Evolutionary conservation across 495 filamentous ascomycete genomes (phyloP), one percentile per base, ranked within the genome.

Genomic region (Astrothelium macrocarpum): DNA sequence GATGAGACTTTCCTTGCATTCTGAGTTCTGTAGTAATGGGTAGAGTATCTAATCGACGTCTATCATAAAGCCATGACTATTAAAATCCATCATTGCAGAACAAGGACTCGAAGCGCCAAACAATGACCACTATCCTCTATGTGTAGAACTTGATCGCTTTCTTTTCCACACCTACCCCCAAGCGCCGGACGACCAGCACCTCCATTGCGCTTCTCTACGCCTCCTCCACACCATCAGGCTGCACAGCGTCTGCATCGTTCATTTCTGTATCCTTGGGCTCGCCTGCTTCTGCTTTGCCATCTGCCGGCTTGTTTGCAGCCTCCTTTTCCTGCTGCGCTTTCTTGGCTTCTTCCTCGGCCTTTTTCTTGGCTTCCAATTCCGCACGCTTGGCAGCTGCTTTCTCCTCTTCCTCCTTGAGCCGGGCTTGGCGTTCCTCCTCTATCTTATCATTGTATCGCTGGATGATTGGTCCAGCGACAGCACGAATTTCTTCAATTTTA

Each of bases 401-500:
- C 71, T 95, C 91, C 69, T 97, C 90, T 65, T 90, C 82, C 46
- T 80, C 84, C 70, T 89, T 85, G 70, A 84, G 84, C 28, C 88
- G 71, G 10, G 86, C 88, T 71, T 91, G 84, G 45, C 91, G 88
- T 77, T 97, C 92, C 64, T 86, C 87, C 72, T 97, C 91, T 64
- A 88, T 78, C 80, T 95, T 96, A 76, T 98, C 94, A 72, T 90
- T 88, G 84, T 96, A 91, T 63, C 92, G 87, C 79, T 96, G 92
- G 59, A 91, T 86, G 75, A 98, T 89, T 65, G 94, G 95, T 20
- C 91, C 93, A 58, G 90, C 87, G 62, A 95, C 80, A 68, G 90
- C 85, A 70, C 90, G 89, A 75, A 99, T 91, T 74, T 99, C 94
- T 64, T 97, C 93, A 76, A 93, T 88, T 83, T 97, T 97, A 71